Conservation (phyloP, 345 rosid genomes). For the Camelina laxa region DNA sequence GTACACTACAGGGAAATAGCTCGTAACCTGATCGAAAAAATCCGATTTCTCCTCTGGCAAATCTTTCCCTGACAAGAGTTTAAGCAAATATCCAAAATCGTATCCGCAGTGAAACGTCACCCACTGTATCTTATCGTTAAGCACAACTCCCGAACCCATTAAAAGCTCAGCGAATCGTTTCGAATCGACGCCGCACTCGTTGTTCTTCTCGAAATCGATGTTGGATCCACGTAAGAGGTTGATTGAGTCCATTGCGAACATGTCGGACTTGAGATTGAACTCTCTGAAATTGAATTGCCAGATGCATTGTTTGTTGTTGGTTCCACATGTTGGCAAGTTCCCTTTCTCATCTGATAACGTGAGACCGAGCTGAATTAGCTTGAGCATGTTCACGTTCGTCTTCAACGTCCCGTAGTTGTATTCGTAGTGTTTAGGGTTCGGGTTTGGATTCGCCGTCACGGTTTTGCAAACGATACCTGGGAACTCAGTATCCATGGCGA, state of each 20-base stretch:
- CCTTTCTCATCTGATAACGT: slow-evolving; percentile 75
- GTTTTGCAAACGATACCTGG: slow-evolving; percentile 78
- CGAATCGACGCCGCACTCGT: slow-evolving; percentile 61
- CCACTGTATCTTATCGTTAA: slow-evolving; percentile 75
- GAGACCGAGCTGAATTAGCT: slow-evolving; percentile 86
- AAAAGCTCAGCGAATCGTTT: slow-evolving; percentile 61
- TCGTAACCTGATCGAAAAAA: slow-evolving; percentile 59
- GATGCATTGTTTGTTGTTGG: slow-evolving; percentile 61
- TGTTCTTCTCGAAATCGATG: slow-evolving; percentile 68
- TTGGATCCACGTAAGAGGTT: slow-evolving; percentile 64
- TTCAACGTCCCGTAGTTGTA: slow-evolving; percentile 67
- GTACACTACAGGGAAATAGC: slow-evolving; percentile 65
- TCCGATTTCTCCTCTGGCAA: slow-evolving; percentile 59
- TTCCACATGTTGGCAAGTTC: slow-evolving; percentile 72
- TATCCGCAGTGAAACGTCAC: slow-evolving; percentile 90
- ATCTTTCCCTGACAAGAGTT: slow-evolving; percentile 63
- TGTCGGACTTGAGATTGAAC: slow-evolving; percentile 60
- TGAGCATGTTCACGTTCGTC: slow-evolving; percentile 71
- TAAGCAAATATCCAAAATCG: slow-evolving; percentile 84
- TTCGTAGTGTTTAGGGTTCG: slow-evolving; percentile 40
- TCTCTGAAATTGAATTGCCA: slow-evolving; percentile 93
- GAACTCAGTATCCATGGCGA: slow-evolving; percentile 93
- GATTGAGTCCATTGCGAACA: slow-evolving; percentile 69
- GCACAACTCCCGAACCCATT: slow-evolving; percentile 77
- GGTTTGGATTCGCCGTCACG: slow-evolving; percentile 49